Percentiles rank a stretch among this genome's conserved stretches.
phyloP scores from a whole-genome alignment of 148 eudicot species.

The Camellia granthamiana region DNA sequence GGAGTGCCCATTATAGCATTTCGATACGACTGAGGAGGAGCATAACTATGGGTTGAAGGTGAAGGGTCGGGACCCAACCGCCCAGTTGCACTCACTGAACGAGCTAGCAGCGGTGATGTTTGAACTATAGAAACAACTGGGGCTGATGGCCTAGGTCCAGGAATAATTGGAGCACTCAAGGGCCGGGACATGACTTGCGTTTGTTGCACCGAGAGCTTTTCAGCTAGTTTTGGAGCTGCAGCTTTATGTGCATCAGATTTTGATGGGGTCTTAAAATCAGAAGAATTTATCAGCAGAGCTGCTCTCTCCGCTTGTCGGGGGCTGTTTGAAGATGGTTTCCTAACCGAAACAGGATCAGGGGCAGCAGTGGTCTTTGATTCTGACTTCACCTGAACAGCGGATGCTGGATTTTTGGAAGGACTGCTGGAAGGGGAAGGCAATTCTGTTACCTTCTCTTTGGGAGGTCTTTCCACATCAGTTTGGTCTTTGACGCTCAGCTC shows the following conservation, averaged over 20 bases:
- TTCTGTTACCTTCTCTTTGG: conserved; percentile 29
- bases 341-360: conserved; percentile 24
- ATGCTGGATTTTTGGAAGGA: conserved; percentile 37
- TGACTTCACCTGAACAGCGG: conserved; percentile 26
- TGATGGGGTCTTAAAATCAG: conserved; percentile 30
- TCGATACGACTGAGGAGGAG: conserved; percentile 61
- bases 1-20: conserved; percentile 60
- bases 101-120: conserved; percentile 39
- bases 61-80: conserved; percentile 66
- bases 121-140: conserved; percentile 34
- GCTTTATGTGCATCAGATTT: conserved; percentile 35
- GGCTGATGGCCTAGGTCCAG: conserved; percentile 16
- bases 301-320: conserved; percentile 32
- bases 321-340: conserved; percentile 33
- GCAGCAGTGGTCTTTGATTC: conserved; percentile 27
- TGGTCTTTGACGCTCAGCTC: conserved; percentile 36
- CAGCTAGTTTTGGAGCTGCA: conserved; percentile 33
- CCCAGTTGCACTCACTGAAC: conserved; percentile 65
- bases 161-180: conserved; percentile 18
- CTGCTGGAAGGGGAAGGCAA: conserved; percentile 34
- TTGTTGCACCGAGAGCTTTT: conserved; percentile 28
- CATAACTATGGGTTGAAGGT: conserved; percentile 37
- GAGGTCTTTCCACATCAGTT: conserved; percentile 22
- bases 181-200: conserved; percentile 19
- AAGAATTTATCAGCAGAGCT: conserved; percentile 21